These are phyloP conservation scores for Geranium brycei DNA, from an alignment of 345 rosid genomes.

Conservation along the genomic window DNA sequence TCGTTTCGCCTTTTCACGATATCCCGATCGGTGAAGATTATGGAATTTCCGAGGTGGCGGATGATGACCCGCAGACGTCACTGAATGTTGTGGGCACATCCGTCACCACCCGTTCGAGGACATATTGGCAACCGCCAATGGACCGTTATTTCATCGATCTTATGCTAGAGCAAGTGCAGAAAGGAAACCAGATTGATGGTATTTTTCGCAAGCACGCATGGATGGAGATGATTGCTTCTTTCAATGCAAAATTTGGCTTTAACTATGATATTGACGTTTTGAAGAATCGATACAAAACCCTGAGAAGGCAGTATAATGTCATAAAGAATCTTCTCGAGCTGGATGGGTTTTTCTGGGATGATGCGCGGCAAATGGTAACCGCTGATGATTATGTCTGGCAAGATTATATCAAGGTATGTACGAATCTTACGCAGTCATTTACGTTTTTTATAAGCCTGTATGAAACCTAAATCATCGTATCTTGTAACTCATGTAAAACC, in stretches of 20 bases:
- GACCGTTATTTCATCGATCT: conserved; percentile 64
- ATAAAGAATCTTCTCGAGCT: conserved; percentile 54
- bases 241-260: conserved; percentile 61
- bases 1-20: conserved; percentile 19
- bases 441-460: neutral
- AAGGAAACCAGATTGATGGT: conserved; percentile 69
- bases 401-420: conserved; percentile 59
- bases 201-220: conserved; percentile 69
- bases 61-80: conserved; percentile 15
- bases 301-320: conserved; percentile 56
- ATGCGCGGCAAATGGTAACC: conserved; percentile 68
- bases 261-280: conserved; percentile 50
- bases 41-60: conserved; percentile 15
- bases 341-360: conserved; percentile 76
- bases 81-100: conserved; percentile 7
- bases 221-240: conserved; percentile 54
- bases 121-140: conserved; percentile 83
- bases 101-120: conserved; percentile 35
- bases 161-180: conserved; percentile 62
- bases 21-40: conserved; percentile 25
- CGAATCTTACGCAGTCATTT: neutral
- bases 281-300: conserved; percentile 72
- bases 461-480: neutral
- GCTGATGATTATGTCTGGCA: conserved; percentile 87
- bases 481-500: too few relatives aligned